A percentile compares a stretch with the other conserved stretches of the same genome.
Conservation (phyloP, 345 rosid genomes). For the Aurinia saxatilis region DNA sequence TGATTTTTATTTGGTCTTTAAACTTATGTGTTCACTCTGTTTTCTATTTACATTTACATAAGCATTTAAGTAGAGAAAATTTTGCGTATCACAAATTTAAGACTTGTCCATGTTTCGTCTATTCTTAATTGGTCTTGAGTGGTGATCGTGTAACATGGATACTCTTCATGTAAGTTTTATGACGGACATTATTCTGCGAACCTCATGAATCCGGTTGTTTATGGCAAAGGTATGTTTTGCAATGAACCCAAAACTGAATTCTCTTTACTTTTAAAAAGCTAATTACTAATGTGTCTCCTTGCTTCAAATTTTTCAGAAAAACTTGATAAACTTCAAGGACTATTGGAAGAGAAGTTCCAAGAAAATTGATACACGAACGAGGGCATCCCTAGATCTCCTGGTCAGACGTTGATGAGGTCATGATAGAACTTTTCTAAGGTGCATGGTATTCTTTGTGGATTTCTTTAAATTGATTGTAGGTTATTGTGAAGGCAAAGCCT, state of each 20-base stretch:
- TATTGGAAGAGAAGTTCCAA: slow-evolving; percentile 50
- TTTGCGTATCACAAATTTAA: slow-evolving; percentile 77
- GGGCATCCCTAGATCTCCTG: too few species aligned
- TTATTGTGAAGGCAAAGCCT: slow-evolving; percentile 59
- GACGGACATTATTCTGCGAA: slow-evolving; percentile 66
- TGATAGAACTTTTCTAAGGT: neutral
- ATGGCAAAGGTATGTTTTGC: too few species aligned
- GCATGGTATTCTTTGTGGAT: neutral
- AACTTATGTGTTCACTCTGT: too few species aligned
- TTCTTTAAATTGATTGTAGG: slow-evolving; percentile 31
- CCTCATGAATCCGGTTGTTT: slow-evolving; percentile 63
- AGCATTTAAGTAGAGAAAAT: slow-evolving; percentile 47
- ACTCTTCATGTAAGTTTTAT: slow-evolving; percentile 57
- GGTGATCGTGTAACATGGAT: too few species aligned
- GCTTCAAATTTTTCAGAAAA: slow-evolving; percentile 38
- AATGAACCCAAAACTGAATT: neutral
- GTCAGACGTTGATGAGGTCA: neutral
- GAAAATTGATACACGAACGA: slow-evolving; percentile 40
- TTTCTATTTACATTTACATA: slow-evolving; percentile 33
- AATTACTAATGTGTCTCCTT: neutral
- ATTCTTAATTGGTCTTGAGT: too few species aligned
- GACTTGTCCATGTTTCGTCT: too few species aligned
- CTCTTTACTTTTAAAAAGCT: neutral
- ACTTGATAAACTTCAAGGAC: slow-evolving; percentile 47
- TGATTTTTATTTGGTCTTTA: too few species aligned